Evolutionary conservation across 768 basidiomycete species (phyloP), one percentile per base, ranked within the genome.

Genomic region (Galerina marginata): DNA sequence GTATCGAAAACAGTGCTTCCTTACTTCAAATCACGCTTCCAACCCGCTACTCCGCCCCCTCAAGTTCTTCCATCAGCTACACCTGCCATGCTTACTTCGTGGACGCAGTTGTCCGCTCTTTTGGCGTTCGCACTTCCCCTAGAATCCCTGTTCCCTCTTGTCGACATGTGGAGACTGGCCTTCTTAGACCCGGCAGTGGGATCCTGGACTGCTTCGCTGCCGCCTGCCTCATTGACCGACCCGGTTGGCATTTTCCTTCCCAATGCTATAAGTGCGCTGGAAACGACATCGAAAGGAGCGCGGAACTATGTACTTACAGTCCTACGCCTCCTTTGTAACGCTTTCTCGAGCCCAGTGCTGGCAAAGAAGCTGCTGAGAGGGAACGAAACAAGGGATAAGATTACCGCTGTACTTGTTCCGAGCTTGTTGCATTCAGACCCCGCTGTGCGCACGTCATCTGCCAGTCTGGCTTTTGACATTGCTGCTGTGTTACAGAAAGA

Each of bases 161-260:
- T 88, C 10, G 95, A 96, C 68, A 79, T 95, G 64, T 92, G 93
- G 89, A 81, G 93, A 1, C 79, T 95, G 9, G 89, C 88, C 0
- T 71, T 92, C 15, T 82, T 95, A 20, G 88, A 93, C 70, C 77
- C 82, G 0, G 69, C 79, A 1, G 83, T 87, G 15, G 81, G 83
- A 0, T 69, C 73, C 0, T 91, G 85, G 87, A 75, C 71, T 39
- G 74, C 82, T 6, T 61, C 77, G 2, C 68, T 70, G 1, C 63
- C 72, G 0, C 57, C 74, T 7, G 68, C 73, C 4, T 46, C 64
- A 9, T 58, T 66, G 26, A 58, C 54, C 16, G 79, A 84, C 43
- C 82, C 83, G 0, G 71, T 89, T 11, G 65, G 68, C 7, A 23
- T 76, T 5, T 75, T 90, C 54, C 67, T 90, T 33, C 72, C 76